Conservation (phyloP, 345 rosid species). For the Aurinia saxatilis region DNA sequence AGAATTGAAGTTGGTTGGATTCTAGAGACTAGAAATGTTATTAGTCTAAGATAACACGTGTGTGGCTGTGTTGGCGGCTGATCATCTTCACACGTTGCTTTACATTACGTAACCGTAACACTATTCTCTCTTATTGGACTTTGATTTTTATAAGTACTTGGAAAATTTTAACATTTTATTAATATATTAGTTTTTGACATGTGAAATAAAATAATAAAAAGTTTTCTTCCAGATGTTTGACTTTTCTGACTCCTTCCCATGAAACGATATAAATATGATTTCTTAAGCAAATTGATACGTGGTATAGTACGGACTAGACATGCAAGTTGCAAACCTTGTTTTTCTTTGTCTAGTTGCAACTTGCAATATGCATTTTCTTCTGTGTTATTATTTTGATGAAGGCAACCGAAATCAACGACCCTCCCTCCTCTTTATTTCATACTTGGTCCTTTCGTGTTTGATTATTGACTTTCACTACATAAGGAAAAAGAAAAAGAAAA, state of each 20-base stretch:
- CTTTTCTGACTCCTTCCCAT: neutral
- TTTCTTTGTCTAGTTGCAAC: neutral
- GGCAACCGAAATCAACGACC: neutral
- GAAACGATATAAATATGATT: neutral
- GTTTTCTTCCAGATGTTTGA: constrained; percentile 18
- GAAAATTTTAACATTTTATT: neutral
- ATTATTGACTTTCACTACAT: constrained; percentile 10
- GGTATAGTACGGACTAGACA: neutral
- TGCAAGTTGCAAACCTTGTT: neutral
- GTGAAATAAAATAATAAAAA: neutral
- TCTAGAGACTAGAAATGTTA: neutral
- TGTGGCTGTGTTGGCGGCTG: constrained; percentile 33
- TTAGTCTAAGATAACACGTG: constrained; percentile 28
- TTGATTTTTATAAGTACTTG: neutral
- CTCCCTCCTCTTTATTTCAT: neutral
- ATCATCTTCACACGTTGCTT: constrained; percentile 27
- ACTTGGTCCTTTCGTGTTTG: neutral
- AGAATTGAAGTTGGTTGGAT: constrained; percentile 10
- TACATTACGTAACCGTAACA: constrained; percentile 16
- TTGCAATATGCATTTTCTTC: neutral
- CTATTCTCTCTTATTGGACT: neutral
- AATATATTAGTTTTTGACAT: neutral
- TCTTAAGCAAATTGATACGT: neutral
- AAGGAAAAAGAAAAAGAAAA: neutral
- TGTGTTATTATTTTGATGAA: neutral